Conservation (phyloP, 2,329 filamentous ascomycete genomes). For the Calonectria multiphialidica region DNA sequence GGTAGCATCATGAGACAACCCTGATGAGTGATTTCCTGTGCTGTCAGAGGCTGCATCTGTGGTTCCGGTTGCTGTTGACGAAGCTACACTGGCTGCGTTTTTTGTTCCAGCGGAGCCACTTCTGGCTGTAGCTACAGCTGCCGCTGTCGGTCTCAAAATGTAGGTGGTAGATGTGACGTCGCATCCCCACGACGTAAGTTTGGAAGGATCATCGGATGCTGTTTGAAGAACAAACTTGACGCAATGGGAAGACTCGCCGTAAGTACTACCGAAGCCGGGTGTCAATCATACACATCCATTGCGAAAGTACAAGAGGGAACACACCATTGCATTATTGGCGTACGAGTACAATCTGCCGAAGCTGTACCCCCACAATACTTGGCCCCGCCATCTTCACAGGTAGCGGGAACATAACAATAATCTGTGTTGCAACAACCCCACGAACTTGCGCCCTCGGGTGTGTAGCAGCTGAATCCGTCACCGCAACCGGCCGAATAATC, state of each 20-base stretch:
- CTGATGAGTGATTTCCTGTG: background rate
- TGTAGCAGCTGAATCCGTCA: background rate
- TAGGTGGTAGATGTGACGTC: conserved; percentile 5
- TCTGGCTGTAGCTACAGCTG: background rate
- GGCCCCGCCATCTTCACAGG: background rate
- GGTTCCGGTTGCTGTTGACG: background rate
- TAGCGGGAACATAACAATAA: background rate
- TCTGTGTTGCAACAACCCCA: background rate
- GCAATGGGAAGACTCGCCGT: background rate
- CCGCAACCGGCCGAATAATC: background rate
- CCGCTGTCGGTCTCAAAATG: background rate
- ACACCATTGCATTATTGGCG: conserved; percentile 1
- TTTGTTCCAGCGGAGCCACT: background rate
- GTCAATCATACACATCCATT: background rate
- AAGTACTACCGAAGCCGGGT: background rate
- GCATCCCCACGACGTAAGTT: conserved; percentile 22
- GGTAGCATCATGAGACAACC: background rate
- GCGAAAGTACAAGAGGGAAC: background rate
- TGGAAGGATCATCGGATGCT: background rate
- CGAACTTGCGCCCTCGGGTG: background rate
- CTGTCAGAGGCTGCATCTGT: background rate
- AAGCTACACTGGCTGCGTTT: background rate
- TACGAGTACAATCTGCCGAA: background rate
- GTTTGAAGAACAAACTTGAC: background rate
- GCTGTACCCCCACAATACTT: background rate